Evolutionary conservation across 225 moss, liverwort and hornwort species (phyloP), one percentile per base, ranked within the genome.

Genomic region (Pleurozium schreberi): DNA sequence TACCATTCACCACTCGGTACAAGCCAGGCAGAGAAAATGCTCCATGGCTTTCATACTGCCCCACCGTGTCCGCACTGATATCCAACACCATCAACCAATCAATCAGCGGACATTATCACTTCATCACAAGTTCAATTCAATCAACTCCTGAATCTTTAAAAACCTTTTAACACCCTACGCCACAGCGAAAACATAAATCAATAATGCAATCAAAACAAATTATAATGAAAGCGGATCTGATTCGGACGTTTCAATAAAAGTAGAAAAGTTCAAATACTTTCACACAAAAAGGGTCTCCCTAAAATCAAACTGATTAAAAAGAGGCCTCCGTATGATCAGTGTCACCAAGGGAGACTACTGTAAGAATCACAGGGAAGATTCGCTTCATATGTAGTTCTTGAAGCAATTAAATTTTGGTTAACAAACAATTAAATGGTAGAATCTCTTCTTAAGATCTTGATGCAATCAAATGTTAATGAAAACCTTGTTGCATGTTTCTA

Each of bases 1-100:
- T 91, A 27, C 98, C 98, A 68, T 98, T 94, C 81, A 98, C 98
- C 67, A 98, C 98, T n/a, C 98, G 93, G 88, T 98, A 98, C 63
- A 97, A 92, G 33, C 97, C 97, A 40, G 98, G 98, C 31, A 98
- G 90, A 64, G 97, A 97, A 91, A 98, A 98, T 42, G 98, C 89
- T 10, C 75, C 68, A 80, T 98, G 97, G 76, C 98, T 96, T 88
- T 98, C 98, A 65, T 98, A 98, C 84, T 98, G 98, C 81, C 98
- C 98, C 83, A 96, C 98, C 22, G 92, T 94, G 31, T 95, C 91
- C 78, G 82, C 89, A 90, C 98, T 98, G 96, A 76, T 42, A 89
- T 83, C 77, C 86, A 83, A 75, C 52, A 73, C 45, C 71, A 73
- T 26, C 74, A 88, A 53, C 18, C 71, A 88, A 53, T 30, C 80